A percentile compares a stretch with the other conserved stretches of the same genome.
Conservation (phyloP, 2,329 filamentous ascomycete genomes). For the Xylariaceae sp. region DNA sequence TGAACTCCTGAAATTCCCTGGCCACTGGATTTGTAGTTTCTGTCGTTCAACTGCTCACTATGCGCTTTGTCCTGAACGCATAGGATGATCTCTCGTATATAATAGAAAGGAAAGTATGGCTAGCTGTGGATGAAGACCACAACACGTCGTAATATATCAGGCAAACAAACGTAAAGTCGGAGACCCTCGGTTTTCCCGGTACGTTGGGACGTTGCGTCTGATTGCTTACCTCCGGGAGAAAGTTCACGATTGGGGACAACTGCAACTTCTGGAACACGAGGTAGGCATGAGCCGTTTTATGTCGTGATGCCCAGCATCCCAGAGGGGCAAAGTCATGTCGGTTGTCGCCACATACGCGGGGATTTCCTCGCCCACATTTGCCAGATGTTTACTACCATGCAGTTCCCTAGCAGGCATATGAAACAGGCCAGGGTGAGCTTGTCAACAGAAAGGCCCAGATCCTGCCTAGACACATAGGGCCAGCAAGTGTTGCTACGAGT, state of each 20-base stretch:
- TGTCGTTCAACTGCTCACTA: slow-evolving; percentile 15
- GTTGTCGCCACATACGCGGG: slow-evolving; percentile 9
- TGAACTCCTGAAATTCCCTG: slow-evolving; percentile 16
- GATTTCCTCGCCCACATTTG: slow-evolving; percentile 15
- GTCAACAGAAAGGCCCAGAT: slow-evolving; percentile 4
- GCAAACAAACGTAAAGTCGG: slow-evolving; percentile 14
- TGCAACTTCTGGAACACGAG: background rate
- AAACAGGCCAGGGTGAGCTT: slow-evolving; percentile 11
- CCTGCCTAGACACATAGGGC: slow-evolving; percentile 8
- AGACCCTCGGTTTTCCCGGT: slow-evolving; percentile 5
- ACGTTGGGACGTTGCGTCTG: slow-evolving; percentile 13
- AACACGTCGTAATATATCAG: slow-evolving; percentile 15
- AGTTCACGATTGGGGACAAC: slow-evolving; percentile 7
- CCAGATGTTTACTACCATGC: slow-evolving; percentile 1
- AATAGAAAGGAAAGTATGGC: slow-evolving; percentile 12
- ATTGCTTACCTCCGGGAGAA: slow-evolving; percentile 18
- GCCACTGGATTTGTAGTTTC: slow-evolving; percentile 14
- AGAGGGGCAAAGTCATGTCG: slow-evolving; percentile 14
- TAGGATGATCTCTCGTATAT: slow-evolving; percentile 9
- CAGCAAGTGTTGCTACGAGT: slow-evolving; percentile 12
- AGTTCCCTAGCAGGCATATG: slow-evolving; percentile 1
- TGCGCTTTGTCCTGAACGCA: slow-evolving; percentile 15
- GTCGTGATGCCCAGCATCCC: slow-evolving; percentile 16
- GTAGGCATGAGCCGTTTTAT: slow-evolving; percentile 17
- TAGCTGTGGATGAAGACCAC: slow-evolving; percentile 15